Conservation (phyloP, 805 yeast species). For the Yarrowia yakushimensis region DNA sequence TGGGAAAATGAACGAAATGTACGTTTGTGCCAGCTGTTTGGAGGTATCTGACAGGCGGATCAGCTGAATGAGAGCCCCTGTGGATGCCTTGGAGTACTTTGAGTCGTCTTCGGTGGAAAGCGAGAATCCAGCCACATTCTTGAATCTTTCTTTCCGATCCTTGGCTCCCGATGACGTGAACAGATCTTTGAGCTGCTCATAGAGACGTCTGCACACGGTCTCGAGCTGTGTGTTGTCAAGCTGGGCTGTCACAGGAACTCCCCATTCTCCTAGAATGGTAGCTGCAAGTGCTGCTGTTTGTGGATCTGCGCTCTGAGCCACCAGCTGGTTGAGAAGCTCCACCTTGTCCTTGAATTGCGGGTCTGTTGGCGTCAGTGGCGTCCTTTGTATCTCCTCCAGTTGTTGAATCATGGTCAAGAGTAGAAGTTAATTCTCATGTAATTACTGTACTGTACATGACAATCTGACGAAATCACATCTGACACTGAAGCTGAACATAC, state of each 20-base stretch:
- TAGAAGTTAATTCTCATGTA: neutral
- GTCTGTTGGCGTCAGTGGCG: neutral
- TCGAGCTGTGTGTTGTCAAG: neutral
- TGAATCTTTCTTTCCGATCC: constrained; percentile 2
- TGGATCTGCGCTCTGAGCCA: neutral
- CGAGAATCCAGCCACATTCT: constrained; percentile 4
- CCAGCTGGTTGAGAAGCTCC: neutral
- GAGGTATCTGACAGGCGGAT: constrained; percentile 7
- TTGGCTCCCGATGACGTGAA: neutral
- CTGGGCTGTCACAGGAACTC: neutral
- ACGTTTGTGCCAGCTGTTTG: constrained; percentile 15
- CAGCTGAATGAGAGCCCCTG: constrained; percentile 4
- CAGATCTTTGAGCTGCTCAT: neutral
- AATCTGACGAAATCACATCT: too few species aligned
- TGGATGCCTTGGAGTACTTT: constrained; percentile 1
- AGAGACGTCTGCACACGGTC: neutral
- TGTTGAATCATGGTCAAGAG: neutral
- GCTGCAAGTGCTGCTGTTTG: constrained; percentile 1
- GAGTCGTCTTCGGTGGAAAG: neutral
- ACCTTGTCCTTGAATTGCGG: neutral
- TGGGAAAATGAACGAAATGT: constrained; percentile 38
- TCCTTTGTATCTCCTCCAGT: neutral
- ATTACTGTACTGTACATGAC: neutral
- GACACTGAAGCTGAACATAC: neutral
- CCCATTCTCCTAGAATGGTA: neutral